A percentile compares a stretch with the other conserved stretches of the same genome.
Conservation (phyloP, 306 rosid species). For the Malus fusca region DNA sequence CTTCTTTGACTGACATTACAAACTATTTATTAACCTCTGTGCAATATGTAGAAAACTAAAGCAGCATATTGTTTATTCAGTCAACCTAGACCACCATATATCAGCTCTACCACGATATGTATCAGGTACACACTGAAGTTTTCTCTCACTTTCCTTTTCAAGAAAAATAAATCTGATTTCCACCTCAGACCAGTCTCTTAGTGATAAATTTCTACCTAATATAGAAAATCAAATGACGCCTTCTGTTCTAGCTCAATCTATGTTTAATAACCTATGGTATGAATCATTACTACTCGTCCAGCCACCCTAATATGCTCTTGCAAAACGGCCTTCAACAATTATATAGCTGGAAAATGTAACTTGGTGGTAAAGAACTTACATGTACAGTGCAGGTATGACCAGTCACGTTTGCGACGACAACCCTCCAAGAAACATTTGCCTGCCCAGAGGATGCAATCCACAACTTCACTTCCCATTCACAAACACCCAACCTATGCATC, state of each 20-base stretch:
- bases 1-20: background rate
- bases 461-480: slow-evolving; percentile 96
- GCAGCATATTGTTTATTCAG: background rate
- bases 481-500: slow-evolving; percentile 93
- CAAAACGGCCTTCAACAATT: slow-evolving; percentile 5
- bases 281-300: background rate
- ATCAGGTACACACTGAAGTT: background rate
- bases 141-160: background rate
- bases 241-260: background rate
- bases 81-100: background rate
- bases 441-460: slow-evolving; percentile 70
- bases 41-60: background rate
- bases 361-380: slow-evolving; percentile 44
- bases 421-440: slow-evolving; percentile 92
- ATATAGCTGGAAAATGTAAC: background rate
- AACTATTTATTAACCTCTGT: background rate
- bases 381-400: slow-evolving; percentile 90
- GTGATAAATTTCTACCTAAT: background rate
- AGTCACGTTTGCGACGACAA: slow-evolving; percentile 84
- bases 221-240: background rate
- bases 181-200: background rate
- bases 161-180: background rate
- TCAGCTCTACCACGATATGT: background rate
- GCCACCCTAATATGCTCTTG: slow-evolving; percentile 8
- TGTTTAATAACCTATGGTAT: background rate